Percentiles rank a stretch among this genome's conserved stretches.
These are phyloP conservation scores for Nematodospora anomalae DNA, from an alignment of 1,139 yeast genomes.

Conservation along the genomic window DNA sequence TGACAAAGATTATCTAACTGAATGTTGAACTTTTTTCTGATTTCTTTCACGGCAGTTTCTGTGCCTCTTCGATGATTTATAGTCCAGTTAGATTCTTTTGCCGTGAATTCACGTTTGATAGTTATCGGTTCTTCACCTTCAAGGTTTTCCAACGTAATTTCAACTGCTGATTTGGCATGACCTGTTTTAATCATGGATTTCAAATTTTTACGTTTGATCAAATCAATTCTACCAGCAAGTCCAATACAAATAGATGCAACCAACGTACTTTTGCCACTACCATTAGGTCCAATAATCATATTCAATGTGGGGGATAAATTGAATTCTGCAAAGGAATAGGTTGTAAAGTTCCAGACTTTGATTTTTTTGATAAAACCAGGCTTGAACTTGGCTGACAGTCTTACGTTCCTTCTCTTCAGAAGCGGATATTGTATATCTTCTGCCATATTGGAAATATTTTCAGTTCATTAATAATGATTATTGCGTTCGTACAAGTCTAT, in stretches of 20 bases:
- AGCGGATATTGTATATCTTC: not conserved
- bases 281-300: constrained; percentile 96
- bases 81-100: constrained; percentile 58
- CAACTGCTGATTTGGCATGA: constrained; percentile 53
- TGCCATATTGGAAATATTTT: not conserved
- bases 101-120: constrained; percentile 40
- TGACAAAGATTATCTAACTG: constrained; percentile 93
- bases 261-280: constrained; percentile 92
- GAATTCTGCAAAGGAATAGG: constrained; percentile 77
- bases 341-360: constrained; percentile 73
- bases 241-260: constrained; percentile 95
- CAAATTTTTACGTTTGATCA: constrained; percentile 75
- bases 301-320: constrained; percentile 80
- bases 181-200: constrained; percentile 82
- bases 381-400: constrained; percentile 21
- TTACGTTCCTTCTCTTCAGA: constrained; percentile 8
- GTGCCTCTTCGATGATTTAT: constrained; percentile 47
- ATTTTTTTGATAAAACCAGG: constrained; percentile 75
- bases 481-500: too few species aligned
- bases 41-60: constrained; percentile 46
- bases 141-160: constrained; percentile 59
- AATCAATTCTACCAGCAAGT: constrained; percentile 75
- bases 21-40: constrained; percentile 58
- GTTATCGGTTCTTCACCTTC: constrained; percentile 27
- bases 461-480: too few species aligned